Base-by-base conservation (phyloP, 805 yeast genomes). In the Wickerhamomyces chaumierensis region DNA sequence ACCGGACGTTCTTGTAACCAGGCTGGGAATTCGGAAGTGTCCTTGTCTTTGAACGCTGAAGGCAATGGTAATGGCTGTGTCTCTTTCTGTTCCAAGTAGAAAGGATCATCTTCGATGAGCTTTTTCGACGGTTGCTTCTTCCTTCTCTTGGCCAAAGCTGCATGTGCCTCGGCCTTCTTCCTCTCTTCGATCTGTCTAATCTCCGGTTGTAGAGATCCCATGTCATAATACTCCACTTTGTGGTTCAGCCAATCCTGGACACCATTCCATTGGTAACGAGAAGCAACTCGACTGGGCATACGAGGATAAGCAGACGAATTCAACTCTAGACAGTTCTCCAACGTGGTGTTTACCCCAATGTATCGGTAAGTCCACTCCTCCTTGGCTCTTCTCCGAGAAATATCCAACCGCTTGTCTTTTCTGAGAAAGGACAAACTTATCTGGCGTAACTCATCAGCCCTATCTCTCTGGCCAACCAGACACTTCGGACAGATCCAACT, bases 301-400 rank as follows among this genome's bases (percentile, higher is more conserved):
- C 90, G 61, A 0, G 94, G 92, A 47, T 81, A 80, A 1, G 87
- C 85, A 33, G 88, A 61, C 51, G 82, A 94, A 42, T 80, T 84
- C 5, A 73, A 50, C 53, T 85, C 92, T 34, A 83, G 66, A 1
- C 84, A 84, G 54, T 83, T 94, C 52, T 82, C 90, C 19, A 82
- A 56, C 34, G 72, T 65, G 1, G 85, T 73, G 55, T 83, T 82
- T 61, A 78, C 68, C 1, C 95, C 94, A 19, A 84, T 64, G 50
- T 81, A 86, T 45, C 94, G 59, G 62, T 77, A 81, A 2, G 78
- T 79, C 95, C 95, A 86, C 51, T 78, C 86, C 55, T 78, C 85
- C n/a, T 58, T 43, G 25, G 68, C 59, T 40, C 85, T 53, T 43
- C 84, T 56, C 41, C 73, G 61, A 31, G 64, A 60, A 5, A 25